These are phyloP conservation scores for Pseudogymnoascus sp. DNA, from an alignment of 2,329 filamentous ascomycete species.

Conservation along the genomic window DNA sequence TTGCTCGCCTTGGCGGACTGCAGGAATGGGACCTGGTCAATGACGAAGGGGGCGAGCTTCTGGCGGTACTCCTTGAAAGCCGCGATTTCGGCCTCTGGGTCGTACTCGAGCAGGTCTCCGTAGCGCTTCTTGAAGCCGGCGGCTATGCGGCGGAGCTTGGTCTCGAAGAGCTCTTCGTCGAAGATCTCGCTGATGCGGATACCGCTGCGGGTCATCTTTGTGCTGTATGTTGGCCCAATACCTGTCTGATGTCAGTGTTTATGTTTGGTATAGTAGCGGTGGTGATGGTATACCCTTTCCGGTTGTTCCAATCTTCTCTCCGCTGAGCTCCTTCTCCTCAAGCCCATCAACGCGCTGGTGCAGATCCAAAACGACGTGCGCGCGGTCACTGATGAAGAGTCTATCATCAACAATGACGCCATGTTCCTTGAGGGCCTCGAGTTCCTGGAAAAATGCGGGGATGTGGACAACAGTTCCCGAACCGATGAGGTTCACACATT, in stretches of 20 bases:
- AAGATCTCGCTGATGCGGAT: slow-evolving; percentile 62
- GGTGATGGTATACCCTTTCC: slow-evolving; percentile 30
- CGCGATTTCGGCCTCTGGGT: slow-evolving; percentile 61
- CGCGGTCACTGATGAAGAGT: slow-evolving; percentile 56
- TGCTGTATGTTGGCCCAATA: slow-evolving; percentile 50
- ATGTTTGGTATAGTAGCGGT: slow-evolving; percentile 36
- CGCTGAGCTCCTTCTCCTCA: slow-evolving; percentile 47
- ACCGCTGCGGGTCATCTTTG: slow-evolving; percentile 56
- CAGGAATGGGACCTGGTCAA: slow-evolving; percentile 58
- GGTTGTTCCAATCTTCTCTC: slow-evolving; percentile 38
- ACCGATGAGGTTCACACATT: slow-evolving; percentile 65
- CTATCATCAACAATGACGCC: slow-evolving; percentile 50
- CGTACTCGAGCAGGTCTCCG: slow-evolving; percentile 56
- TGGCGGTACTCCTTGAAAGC: slow-evolving; percentile 51
- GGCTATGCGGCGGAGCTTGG: slow-evolving; percentile 54
- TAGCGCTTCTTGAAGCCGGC: slow-evolving; percentile 59
- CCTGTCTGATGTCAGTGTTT: slow-evolving; percentile 33
- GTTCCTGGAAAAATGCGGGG: slow-evolving; percentile 57
- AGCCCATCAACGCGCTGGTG: slow-evolving; percentile 62
- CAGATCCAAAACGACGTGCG: slow-evolving; percentile 56
- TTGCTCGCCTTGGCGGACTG: slow-evolving; percentile 50
- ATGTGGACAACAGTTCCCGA: slow-evolving; percentile 62
- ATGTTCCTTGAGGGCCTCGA: slow-evolving; percentile 51
- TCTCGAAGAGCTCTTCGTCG: slow-evolving; percentile 56
- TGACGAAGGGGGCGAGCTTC: slow-evolving; percentile 50